Conservation (phyloP, 371 early-diverging fungal species). For the Mucor saturninus region DNA sequence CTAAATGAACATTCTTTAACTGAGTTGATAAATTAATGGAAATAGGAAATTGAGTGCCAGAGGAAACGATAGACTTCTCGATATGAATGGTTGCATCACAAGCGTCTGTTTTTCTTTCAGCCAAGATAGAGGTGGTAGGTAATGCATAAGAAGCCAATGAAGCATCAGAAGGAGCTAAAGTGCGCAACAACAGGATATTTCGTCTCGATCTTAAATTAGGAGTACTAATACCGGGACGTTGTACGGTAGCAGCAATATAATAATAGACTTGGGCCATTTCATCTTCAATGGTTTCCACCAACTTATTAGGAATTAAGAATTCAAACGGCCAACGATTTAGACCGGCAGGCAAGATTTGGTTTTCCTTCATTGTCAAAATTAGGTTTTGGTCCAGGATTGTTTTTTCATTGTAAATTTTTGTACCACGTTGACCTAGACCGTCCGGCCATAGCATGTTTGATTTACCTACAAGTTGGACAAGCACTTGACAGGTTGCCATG, state of each 20-base stretch:
- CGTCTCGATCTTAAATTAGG: slow-evolving; percentile 31
- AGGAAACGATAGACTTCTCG: slow-evolving; percentile 51
- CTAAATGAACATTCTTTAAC: slow-evolving; percentile 42
- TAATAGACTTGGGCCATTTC: slow-evolving; percentile 50
- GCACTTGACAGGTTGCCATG: slow-evolving; percentile 23
- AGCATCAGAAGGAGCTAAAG: slow-evolving; percentile 38
- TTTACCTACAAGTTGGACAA: slow-evolving; percentile 33
- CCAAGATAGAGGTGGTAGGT: slow-evolving; percentile 43
- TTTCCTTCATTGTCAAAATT: slow-evolving; percentile 24
- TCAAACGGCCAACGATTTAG: slow-evolving; percentile 52
- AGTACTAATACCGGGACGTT: slow-evolving; percentile 34
- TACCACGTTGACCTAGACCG: slow-evolving; percentile 28
- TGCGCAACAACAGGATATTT: slow-evolving; percentile 46
- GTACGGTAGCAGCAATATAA: slow-evolving; percentile 40
- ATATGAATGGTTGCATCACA: slow-evolving; percentile 51
- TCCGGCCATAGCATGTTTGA: slow-evolving; percentile 46
- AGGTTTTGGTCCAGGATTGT: slow-evolving; percentile 33
- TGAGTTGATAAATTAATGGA: slow-evolving; percentile 42
- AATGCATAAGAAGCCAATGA: slow-evolving; percentile 39
- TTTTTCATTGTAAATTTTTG: slow-evolving; percentile 34
- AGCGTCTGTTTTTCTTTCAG: slow-evolving; percentile 37
- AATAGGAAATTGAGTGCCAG: slow-evolving; percentile 53
- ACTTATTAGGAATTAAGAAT: slow-evolving; percentile 44
- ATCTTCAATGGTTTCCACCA: slow-evolving; percentile 52
- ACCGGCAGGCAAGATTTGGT: slow-evolving; percentile 33